Base-by-base conservation (phyloP, 805 yeast species). In the Ogataea zsoltii region DNA sequence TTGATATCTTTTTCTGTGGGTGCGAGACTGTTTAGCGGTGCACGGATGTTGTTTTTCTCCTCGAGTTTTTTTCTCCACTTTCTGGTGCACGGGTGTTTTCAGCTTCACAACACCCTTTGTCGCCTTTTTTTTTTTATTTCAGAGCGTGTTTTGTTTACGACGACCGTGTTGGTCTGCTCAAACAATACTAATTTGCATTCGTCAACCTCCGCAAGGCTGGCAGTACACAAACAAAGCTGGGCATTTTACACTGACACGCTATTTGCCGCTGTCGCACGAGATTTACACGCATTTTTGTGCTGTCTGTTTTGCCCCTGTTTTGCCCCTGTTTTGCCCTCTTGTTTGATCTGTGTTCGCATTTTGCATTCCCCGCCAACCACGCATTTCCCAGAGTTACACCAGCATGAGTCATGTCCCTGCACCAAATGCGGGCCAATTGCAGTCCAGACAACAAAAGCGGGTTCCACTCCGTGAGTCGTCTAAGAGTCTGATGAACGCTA, bases 401-500 rank as follows among this genome's bases (percentile, higher is more conserved):
- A 34, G 17, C 37, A 53, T 53, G 57, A 51, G 41, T 30, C 53
- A 53, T 34, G 18, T 44, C 17, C 25, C 48, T 11, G 50, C 40
- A 28, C 32, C 38, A 13, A 48, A 41, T 11, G 35, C 42, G 34
- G 21, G 42, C 16, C 53, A 45, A 35, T 21, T 9, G 9, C 25
- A 6, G 25, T 5, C 25, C 25, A 5, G 25, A 9, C 50, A 41
- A 23, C 38, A 26, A 10, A 55, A 51, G 26, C 45, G 63, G 36
- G 44, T 52, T 12, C 66, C 65, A 2, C 50, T 63, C 46, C 55
- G 52, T 29, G 67, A 63, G 30, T 52, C 67, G 3, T 61, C 66
- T 4, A 60, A 58, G 44, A 40, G 49, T 33, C 60, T 56, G 43
- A 42, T 60, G 29, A 62, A 62, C 36, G 39, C 51, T 3, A 44